These are phyloP conservation scores for Nicotiana paniculata DNA, from an alignment of 257 asterid genomes.

Conservation along the genomic window DNA sequence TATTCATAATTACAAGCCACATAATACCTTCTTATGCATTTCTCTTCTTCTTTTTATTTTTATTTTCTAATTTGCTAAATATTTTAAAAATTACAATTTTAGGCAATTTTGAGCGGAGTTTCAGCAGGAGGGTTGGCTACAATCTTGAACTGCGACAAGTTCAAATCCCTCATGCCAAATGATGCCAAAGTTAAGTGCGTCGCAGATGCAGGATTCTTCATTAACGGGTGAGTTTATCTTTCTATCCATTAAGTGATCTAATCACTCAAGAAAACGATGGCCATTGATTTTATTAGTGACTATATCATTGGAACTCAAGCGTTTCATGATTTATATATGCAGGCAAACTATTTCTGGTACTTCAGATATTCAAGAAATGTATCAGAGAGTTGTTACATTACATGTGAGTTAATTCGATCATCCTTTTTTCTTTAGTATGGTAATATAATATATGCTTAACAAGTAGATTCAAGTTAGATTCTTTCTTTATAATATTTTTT, in stretches of 20 bases:
- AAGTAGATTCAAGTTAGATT: neutral
- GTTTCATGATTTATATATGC: neutral
- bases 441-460: neutral
- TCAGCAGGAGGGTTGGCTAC: no score
- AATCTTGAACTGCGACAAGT: no score
- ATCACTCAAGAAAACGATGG: neutral
- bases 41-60: neutral
- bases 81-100: neutral
- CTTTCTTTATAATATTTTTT: neutral
- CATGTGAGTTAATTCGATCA: conserved; percentile 39
- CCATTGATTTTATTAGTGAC: no score
- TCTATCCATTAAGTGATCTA: neutral
- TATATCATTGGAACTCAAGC: no score
- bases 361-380: conserved; percentile 45
- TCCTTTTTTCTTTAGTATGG: neutral
- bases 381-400: conserved; percentile 43
- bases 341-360: conserved; percentile 68
- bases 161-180: neutral
- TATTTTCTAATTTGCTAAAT: neutral
- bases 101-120: no score
- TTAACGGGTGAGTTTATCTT: neutral
- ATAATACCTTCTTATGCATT: neutral
- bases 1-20: neutral
- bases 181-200: neutral
- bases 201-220: neutral